These are phyloP conservation scores for Macadamia tetraphylla DNA, from an alignment of 164 flowering plant genomes.

Conservation along the genomic window DNA sequence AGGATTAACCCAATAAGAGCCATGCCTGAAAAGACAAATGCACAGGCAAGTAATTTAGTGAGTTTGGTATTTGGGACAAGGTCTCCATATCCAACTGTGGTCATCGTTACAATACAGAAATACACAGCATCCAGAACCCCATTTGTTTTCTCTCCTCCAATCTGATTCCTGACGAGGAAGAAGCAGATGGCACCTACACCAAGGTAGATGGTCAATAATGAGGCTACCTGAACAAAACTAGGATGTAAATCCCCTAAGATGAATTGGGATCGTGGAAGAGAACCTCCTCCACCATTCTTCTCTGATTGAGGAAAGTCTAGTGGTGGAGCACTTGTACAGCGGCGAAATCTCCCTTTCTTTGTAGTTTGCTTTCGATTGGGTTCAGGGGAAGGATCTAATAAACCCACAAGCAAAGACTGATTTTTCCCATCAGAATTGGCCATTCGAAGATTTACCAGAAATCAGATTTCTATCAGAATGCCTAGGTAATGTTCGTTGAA, in stretches of 20 bases:
- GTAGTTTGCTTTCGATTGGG: slow-evolving; percentile 11
- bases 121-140: slow-evolving; percentile 70
- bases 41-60: slow-evolving; percentile 65
- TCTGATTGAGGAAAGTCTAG: slow-evolving; percentile 21
- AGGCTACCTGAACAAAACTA: slow-evolving; percentile 31
- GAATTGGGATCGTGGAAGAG: slow-evolving; percentile 24
- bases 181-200: slow-evolving; percentile 59
- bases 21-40: slow-evolving; percentile 75
- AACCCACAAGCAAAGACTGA: slow-evolving; percentile 31
- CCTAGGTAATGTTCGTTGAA: neutral
- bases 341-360: slow-evolving; percentile 36
- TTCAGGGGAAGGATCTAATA: slow-evolving; percentile 16
- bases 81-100: slow-evolving; percentile 92
- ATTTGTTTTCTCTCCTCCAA: slow-evolving; percentile 61
- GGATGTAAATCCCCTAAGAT: slow-evolving; percentile 36
- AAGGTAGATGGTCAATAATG: slow-evolving; percentile 42
- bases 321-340: slow-evolving; percentile 43
- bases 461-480: neutral
- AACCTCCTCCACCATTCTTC: neutral
- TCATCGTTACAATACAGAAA: slow-evolving; percentile 86
- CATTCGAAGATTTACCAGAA: slow-evolving; percentile 18
- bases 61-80: slow-evolving; percentile 53
- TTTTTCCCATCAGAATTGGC: slow-evolving; percentile 20
- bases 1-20: slow-evolving; percentile 60
- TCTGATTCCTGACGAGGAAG: slow-evolving; percentile 43